phyloP scores from a whole-genome alignment of 805 yeast species.

The Lachancea sp. region DNA sequence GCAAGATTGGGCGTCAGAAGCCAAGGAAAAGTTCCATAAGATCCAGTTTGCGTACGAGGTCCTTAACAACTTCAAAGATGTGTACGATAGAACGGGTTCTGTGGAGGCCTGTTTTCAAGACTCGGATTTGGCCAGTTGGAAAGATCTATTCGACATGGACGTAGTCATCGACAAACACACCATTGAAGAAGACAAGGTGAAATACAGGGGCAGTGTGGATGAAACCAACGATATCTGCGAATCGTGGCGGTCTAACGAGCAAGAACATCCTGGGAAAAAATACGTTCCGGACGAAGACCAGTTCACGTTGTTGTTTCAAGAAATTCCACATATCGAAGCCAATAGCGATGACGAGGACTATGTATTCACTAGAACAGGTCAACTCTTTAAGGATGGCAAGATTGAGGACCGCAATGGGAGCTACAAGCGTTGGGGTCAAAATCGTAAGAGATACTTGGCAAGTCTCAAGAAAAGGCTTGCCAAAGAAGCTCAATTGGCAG shows the following conservation, averaged over 20 bases:
- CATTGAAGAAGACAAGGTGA: constrained; percentile 61
- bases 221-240: constrained; percentile 58
- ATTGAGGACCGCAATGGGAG: constrained; percentile 34
- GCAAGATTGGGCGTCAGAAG: constrained; percentile 29
- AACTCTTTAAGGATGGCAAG: constrained; percentile 36
- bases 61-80: constrained; percentile 44
- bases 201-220: constrained; percentile 57
- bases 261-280: constrained; percentile 1
- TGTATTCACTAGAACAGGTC: constrained; percentile 45
- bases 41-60: constrained; percentile 72
- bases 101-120: constrained; percentile 36
- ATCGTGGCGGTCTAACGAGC: constrained; percentile 39
- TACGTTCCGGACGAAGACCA: constrained; percentile 46
- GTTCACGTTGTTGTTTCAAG: constrained; percentile 61
- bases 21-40: constrained; percentile 48
- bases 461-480: constrained; percentile 46
- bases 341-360: constrained; percentile 54
- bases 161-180: constrained; percentile 50
- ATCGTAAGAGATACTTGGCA: constrained; percentile 42
- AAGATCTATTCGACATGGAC: constrained; percentile 45
- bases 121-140: constrained; percentile 46
- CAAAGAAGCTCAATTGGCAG: constrained; percentile 62
- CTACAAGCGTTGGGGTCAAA: constrained; percentile 47
- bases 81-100: constrained; percentile 68
- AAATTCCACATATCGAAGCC: constrained; percentile 70